Percentiles rank a stretch among this genome's conserved stretches.
phyloP scores from a whole-genome alignment of 345 rosid species.

The Rhodamnia argentea region DNA sequence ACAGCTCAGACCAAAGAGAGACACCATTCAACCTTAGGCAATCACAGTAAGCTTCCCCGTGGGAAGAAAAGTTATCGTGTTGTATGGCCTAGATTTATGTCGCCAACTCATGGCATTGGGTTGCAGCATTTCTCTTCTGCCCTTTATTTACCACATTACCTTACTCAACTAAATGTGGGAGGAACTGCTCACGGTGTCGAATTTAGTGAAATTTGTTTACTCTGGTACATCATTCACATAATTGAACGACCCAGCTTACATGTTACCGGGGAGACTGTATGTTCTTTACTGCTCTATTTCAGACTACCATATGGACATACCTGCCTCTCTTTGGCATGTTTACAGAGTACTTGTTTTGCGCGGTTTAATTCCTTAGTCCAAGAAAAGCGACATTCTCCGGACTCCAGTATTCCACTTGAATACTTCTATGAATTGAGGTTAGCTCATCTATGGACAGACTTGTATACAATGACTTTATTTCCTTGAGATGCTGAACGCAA shows the following conservation, averaged over 20 bases:
- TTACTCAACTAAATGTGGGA: conserved; percentile 50
- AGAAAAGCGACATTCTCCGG: conserved; percentile 32
- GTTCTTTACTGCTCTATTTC: neutral
- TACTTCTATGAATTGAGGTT: conserved; percentile 73
- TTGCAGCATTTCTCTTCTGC: neutral
- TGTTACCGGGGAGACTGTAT: conserved; percentile 49
- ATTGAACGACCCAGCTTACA: conserved; percentile 72
- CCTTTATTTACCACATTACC: conserved; percentile 16
- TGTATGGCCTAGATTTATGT: neutral
- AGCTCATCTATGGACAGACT: neutral
- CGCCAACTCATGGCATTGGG: neutral
- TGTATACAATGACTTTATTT: neutral
- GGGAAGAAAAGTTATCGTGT: neutral
- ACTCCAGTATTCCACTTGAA: conserved; percentile 50
- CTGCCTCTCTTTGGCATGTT: neutral
- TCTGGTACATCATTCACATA: conserved; percentile 93
- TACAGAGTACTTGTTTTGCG: neutral
- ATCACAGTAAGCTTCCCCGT: conserved; percentile 37
- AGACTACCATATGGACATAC: neutral
- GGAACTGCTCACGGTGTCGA: conserved; percentile 41
- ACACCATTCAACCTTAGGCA: conserved; percentile 64
- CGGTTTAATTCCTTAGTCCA: conserved; percentile 59
- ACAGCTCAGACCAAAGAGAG: conserved; percentile 67
- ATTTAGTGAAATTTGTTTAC: conserved; percentile 65
- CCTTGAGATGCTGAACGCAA: neutral